phyloP scores from a whole-genome alignment of 495 filamentous ascomycete species.

The Penicillium lagena region DNA sequence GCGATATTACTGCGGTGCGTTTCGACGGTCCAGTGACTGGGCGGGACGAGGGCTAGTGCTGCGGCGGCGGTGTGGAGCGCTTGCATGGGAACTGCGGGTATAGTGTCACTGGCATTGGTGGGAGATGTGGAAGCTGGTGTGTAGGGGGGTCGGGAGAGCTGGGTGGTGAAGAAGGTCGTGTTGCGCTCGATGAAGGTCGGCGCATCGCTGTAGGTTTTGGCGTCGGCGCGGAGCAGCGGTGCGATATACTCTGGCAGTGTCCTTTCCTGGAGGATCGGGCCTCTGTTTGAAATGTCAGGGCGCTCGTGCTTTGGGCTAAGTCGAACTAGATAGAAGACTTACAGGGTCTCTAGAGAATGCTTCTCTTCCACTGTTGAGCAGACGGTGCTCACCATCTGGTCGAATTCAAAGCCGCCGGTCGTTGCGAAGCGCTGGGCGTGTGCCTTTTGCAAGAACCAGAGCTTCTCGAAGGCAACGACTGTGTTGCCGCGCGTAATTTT shows the following conservation, averaged over 20 bases:
- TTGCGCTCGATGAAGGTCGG: slow-evolving; percentile 52
- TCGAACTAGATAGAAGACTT: slow-evolving; percentile 6
- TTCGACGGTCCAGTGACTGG: slow-evolving; percentile 28
- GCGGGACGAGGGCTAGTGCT: slow-evolving; percentile 32
- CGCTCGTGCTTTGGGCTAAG: neutral
- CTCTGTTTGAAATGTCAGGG: slow-evolving; percentile 11
- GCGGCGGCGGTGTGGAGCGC: slow-evolving; percentile 33
- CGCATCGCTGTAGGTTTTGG: slow-evolving; percentile 54
- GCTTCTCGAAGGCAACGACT: slow-evolving; percentile 73
- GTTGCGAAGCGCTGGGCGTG: slow-evolving; percentile 50
- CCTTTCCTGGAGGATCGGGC: slow-evolving; percentile 23
- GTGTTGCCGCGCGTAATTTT: slow-evolving; percentile 87
- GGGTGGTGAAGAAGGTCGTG: slow-evolving; percentile 55
- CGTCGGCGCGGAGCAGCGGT: slow-evolving; percentile 51
- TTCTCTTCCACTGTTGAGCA: slow-evolving; percentile 23
- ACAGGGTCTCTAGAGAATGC: slow-evolving; percentile 22
- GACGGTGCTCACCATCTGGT: slow-evolving; percentile 42
- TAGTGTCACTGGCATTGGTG: neutral
- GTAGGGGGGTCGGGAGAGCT: slow-evolving; percentile 29
- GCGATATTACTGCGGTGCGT: slow-evolving; percentile 32
- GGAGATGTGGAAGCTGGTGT: slow-evolving; percentile 10
- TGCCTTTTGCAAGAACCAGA: slow-evolving; percentile 70
- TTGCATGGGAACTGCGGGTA: slow-evolving; percentile 21
- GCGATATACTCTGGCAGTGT: slow-evolving; percentile 33
- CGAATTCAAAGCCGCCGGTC: slow-evolving; percentile 29